Evolutionary conservation across 2,329 filamentous ascomycete genomes (phyloP), one percentile per base, ranked within the genome.

Genomic region (Xylaria arbuscula): DNA sequence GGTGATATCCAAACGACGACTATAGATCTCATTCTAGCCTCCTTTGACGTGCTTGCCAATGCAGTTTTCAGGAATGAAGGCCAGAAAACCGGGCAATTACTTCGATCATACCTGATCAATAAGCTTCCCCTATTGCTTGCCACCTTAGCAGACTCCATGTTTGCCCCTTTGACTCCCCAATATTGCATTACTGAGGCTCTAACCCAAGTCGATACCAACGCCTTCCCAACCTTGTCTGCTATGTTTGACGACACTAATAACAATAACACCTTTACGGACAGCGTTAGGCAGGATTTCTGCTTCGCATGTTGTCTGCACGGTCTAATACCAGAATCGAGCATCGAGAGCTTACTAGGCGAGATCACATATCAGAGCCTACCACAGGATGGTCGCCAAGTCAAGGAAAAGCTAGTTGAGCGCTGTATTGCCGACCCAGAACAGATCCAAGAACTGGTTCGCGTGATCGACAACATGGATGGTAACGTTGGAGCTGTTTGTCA

Each of bases 1-100:
- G 92, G 91, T 47, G 92, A 97, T 74, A 86, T 92, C 50, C 92
- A 95, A 78, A 86, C 88, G 13, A 89, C 93, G 53, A 89, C 92
- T 0, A 89, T 93, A 62, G 94, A 98, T 74, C 84, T 98, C 1
- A 92, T 98, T 50, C 87, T 95, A 10, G 93, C 94, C 1, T 90
- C 94, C 0, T 98, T 99, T 76, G 94, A 98, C 74, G 87, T 97
- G 5, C 84, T 99, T 17, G 92, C 94, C 42, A 97, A 97, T 75
- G 92, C 92, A 5, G 92, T 95, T 70, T 93, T 96, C 73, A 88
- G 85, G 6, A 86, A 84, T 51, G 86, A 89, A 70, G 83, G 83
- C 0, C 81, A 81, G 50, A 84, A 84, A 64, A 83, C 85, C 6
- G 92, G 93, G 64, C 90, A 94, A 67, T 81, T 95, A 19, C 85